These are phyloP conservation scores for Aureobasidium sp. DNA, from an alignment of 2,329 filamentous ascomycete species.

Conservation along the genomic window DNA sequence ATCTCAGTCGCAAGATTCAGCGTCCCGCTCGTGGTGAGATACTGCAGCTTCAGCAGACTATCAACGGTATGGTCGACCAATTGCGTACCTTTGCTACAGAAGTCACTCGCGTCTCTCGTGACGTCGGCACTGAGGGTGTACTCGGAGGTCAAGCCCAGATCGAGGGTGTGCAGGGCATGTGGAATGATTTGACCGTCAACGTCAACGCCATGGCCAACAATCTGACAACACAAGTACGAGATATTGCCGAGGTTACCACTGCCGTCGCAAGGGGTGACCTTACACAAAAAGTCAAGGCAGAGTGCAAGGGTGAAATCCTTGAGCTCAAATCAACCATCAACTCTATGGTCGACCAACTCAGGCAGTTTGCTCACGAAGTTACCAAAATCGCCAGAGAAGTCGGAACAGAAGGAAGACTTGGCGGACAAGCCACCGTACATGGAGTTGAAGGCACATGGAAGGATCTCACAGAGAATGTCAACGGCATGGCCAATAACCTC, in stretches of 20 bases:
- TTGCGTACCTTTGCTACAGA: conserved; percentile 60
- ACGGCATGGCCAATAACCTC: conserved; percentile 47
- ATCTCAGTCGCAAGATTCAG: conserved; percentile 92
- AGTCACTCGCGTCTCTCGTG: conserved; percentile 57
- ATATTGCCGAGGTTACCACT: conserved; percentile 48
- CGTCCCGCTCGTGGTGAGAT: conserved; percentile 94
- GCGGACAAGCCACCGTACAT: conserved; percentile 47
- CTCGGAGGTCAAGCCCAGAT: conserved; percentile 59
- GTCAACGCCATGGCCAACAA: conserved; percentile 50
- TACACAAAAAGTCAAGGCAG: conserved; percentile 45
- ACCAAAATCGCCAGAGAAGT: conserved; percentile 48
- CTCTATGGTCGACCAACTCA: conserved; percentile 47
- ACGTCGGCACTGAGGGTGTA: conserved; percentile 58
- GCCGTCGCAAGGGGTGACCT: conserved; percentile 47
- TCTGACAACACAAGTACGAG: conserved; percentile 47
- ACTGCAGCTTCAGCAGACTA: conserved; percentile 84
- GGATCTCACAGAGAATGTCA: conserved; percentile 48
- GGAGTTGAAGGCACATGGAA: conserved; percentile 49
- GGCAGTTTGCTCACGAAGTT: conserved; percentile 48
- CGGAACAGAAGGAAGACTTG: conserved; percentile 45
- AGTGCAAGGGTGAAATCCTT: conserved; percentile 47
- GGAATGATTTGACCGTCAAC: conserved; percentile 56
- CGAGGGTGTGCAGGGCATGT: conserved; percentile 59
- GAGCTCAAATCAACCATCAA: conserved; percentile 48
- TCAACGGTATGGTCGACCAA: conserved; percentile 62